phyloP scores from a whole-genome alignment of 805 yeast genomes.

The Ogataea ganodermae region DNA sequence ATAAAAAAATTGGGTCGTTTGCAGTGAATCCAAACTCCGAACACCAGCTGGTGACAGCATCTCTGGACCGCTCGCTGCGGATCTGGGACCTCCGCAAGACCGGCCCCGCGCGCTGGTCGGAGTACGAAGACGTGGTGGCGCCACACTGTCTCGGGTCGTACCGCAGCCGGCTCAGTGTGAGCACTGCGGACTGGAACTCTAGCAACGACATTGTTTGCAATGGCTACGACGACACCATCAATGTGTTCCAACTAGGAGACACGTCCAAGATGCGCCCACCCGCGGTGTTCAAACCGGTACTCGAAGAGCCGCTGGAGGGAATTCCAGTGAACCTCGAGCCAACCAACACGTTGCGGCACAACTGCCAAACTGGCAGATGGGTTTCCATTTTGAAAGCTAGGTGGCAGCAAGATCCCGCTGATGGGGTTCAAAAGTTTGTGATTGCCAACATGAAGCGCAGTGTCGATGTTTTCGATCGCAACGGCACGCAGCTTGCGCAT shows the following conservation, averaged over 20 bases:
- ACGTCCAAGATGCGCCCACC: conserved; percentile 25
- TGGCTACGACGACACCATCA: conserved; percentile 87
- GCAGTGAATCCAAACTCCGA: conserved; percentile 68
- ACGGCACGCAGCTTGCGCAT: conserved; percentile 80
- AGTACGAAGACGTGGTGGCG: conserved; percentile 46
- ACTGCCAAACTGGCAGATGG: conserved; percentile 98
- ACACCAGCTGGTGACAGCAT: conserved; percentile 79
- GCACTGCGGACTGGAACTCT: conserved; percentile 80
- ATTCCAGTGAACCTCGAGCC: conserved; percentile 55
- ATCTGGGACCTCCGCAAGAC: conserved; percentile 82
- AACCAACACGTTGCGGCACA: conserved; percentile 67
- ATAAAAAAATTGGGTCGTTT: conserved; percentile 92
- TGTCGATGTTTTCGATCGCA: conserved; percentile 76
- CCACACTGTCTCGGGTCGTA: conserved; percentile 62
- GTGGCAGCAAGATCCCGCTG: conserved; percentile 78
- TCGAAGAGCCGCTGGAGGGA: conserved; percentile 22
- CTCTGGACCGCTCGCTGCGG: conserved; percentile 81
- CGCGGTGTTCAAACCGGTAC: conserved; percentile 18
- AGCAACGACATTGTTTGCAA: conserved; percentile 78
- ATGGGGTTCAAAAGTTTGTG: conserved; percentile 77
- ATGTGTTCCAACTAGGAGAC: conserved; percentile 61
- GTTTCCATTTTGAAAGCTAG: conserved; percentile 85
- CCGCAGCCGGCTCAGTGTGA: conserved; percentile 74
- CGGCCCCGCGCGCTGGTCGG: conserved; percentile 55
- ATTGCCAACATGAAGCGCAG: conserved; percentile 93